Evolutionary conservation across 2,329 filamentous ascomycete species (phyloP).

Genomic region (Talaromyces atroroseus): DNA sequence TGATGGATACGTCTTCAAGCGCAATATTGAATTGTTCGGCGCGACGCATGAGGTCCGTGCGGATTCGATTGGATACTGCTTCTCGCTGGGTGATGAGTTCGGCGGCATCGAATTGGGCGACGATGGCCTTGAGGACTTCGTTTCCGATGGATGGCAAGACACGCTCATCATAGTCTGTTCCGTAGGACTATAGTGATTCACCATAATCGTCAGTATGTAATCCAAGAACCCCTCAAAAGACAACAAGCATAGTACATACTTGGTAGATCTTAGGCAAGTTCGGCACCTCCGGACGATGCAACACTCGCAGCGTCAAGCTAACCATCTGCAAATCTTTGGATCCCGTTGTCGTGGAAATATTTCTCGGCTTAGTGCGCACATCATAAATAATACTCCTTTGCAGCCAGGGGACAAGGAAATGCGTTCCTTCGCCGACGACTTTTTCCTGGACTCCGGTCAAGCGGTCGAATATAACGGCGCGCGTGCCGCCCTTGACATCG

Average conservation of each 20-base stretch:
- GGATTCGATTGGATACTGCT: constrained; percentile 92
- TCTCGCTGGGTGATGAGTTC: constrained; percentile 99
- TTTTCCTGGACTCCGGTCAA: constrained; percentile 85
- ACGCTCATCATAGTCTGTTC: constrained; percentile 96
- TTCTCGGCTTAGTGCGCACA: constrained; percentile 93
- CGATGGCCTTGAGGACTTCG: constrained; percentile 97
- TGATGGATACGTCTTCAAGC: constrained; percentile 97
- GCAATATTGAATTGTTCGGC: constrained; percentile 98
- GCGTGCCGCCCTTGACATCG: constrained; percentile 90
- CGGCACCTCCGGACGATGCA: constrained; percentile 91
- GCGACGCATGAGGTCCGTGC: constrained; percentile 82
- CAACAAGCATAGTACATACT: constrained; percentile 48
- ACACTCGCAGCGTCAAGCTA: constrained; percentile 88
- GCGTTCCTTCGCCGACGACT: constrained; percentile 92
- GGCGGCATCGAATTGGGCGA: constrained; percentile 96
- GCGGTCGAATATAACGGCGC: constrained; percentile 97
- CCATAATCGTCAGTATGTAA: background rate
- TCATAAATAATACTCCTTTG: constrained; percentile 94
- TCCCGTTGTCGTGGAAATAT: constrained; percentile 94
- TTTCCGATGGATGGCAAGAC: constrained; percentile 98
- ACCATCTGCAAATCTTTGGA: constrained; percentile 99
- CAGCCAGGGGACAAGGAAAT: constrained; percentile 93
- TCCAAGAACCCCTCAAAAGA: background rate
- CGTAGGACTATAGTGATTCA: constrained; percentile 65
- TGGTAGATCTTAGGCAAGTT: constrained; percentile 96